Evolutionary conservation across 148 eudicot genomes (phyloP), one percentile per base, ranked within the genome.

Genomic region (Rhododendron griersonianum): DNA sequence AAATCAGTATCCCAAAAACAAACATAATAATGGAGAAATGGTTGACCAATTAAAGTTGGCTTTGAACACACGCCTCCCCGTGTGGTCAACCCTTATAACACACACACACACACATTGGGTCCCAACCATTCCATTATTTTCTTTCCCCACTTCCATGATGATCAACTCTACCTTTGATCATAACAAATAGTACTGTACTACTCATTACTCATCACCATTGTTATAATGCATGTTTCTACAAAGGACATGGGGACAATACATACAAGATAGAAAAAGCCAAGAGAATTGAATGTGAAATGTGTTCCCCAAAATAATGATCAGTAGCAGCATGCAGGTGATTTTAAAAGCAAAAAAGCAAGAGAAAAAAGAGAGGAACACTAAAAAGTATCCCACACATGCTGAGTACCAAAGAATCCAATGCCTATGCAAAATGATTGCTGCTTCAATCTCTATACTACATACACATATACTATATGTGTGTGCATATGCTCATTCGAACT

Each of bases 351-450:
- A 65, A 65, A 25, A 65, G 73, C 44, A 16, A 37, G n/a, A 4
- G 10, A 7, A 37, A 37, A 39, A 37, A 75, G 19, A 39, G n/a
- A 41, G 50, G 28, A 41, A 23, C 30, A 21, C 28, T 23, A 44
- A 23, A 44, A 44, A 44, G 11, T 23, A 21, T 33, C 28, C 33
- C 50, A 78, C 18, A 44, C 80, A 19, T 78, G 81, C 48, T 1
- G 11, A 78, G 81, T 44, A 44, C 53, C 53, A 78, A 44, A 78
- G 81, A 78, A 78, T 78, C 81, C 81, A 78, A 78, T 78, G 51
- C 44, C 76, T n/a, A 65, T n/a, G 33, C 51, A 77, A 21, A 41
- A 44, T 77, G 51, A 41, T 77, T 77, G 28, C n/a, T 13, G 39
- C 2, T 73, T 73, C 39, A 73, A 73, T 71, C 35, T 71, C 37